phyloP scores from a whole-genome alignment of 2,329 filamentous ascomycete genomes.

The Beauveria bassiana region DNA sequence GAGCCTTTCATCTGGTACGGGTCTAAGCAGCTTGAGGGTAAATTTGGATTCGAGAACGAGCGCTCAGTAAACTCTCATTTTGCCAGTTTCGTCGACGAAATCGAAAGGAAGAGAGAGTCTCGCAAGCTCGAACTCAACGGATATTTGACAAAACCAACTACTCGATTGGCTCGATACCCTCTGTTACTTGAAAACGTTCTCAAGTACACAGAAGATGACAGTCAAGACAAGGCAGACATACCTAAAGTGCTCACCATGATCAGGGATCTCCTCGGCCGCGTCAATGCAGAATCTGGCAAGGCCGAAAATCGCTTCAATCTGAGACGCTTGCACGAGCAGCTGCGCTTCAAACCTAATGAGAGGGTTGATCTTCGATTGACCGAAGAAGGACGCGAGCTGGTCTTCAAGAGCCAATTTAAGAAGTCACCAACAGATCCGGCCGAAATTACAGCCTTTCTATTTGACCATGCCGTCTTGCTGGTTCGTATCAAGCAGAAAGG shows the following conservation, averaged over 20 bases:
- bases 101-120: conserved; percentile 91
- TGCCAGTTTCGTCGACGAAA: conserved; percentile 88
- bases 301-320: conserved; percentile 97
- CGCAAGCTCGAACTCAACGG: conserved; percentile 95
- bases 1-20: conserved; percentile 95
- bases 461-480: conserved; percentile 89
- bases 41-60: conserved; percentile 97
- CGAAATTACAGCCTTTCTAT: conserved; percentile 90
- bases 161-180: conserved; percentile 87
- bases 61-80: conserved; percentile 80
- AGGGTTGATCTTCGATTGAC: conserved; percentile 90
- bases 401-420: conserved; percentile 92
- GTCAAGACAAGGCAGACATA: conserved; percentile 83
- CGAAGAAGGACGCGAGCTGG: conserved; percentile 83
- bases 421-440: conserved; percentile 81
- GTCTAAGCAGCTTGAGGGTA: conserved; percentile 89
- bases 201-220: conserved; percentile 85
- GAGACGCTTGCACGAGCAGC: conserved; percentile 80
- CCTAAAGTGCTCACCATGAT: conserved; percentile 84
- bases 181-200: conserved; percentile 83
- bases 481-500: conserved; percentile 87
- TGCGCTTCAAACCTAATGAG: conserved; percentile 85
- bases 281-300: conserved; percentile 93
- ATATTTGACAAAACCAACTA: conserved; percentile 96
- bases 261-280: conserved; percentile 74